Conservation (phyloP, 2,329 filamentous ascomycete genomes). For the Clonostachys sp. region DNA sequence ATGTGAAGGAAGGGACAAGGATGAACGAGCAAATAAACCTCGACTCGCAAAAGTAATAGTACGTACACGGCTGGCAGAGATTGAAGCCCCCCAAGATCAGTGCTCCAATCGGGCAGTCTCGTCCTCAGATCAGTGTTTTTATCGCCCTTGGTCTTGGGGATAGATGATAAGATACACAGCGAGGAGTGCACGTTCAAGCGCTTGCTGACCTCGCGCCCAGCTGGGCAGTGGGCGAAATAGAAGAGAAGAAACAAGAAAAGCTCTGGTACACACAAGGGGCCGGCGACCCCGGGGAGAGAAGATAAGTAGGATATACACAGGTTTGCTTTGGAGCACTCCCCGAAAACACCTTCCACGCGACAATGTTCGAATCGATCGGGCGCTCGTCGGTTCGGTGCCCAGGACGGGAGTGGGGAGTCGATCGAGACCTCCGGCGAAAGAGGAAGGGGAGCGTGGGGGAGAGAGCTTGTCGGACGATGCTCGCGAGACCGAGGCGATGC, state of each 20-base stretch:
- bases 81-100: too few species aligned
- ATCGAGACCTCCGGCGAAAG: neutral
- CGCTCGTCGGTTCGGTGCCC: neutral
- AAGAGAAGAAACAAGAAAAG: slow-evolving; percentile 3
- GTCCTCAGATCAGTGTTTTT: too few species aligned
- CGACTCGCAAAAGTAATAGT: too few species aligned
- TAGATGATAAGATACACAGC: too few species aligned
- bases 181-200: too few species aligned
- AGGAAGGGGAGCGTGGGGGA: neutral
- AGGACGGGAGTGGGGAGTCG: neutral
- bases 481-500: neutral
- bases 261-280: slow-evolving; percentile 3
- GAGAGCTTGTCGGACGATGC: neutral
- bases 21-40: too few species aligned
- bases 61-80: too few species aligned
- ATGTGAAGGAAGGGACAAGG: too few species aligned
- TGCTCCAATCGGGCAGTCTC: too few species aligned
- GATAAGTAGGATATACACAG: neutral
- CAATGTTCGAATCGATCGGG: neutral
- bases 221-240: too few species aligned
- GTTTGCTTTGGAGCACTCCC: neutral
- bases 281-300: neutral
- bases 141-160: too few species aligned
- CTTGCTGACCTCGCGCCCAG: too few species aligned
- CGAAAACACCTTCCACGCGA: neutral